A percentile compares a stretch with the other conserved stretches of the same genome.
phyloP scores from a whole-genome alignment of 2,329 filamentous ascomycete genomes.

The Aplosporella prunicola region DNA sequence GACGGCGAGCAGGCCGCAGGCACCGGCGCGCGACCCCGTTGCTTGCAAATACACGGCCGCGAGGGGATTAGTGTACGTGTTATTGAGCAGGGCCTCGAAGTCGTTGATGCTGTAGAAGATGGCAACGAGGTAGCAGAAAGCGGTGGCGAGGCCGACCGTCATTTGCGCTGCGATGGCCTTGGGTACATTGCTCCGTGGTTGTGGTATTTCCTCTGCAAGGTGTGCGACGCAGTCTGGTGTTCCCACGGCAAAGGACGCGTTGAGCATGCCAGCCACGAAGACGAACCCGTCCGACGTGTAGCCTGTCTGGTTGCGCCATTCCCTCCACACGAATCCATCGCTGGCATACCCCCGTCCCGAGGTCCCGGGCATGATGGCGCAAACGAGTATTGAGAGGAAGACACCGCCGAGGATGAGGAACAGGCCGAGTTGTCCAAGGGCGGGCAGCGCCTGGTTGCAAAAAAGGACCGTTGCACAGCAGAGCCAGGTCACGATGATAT shows the following conservation, averaged over 20 bases:
- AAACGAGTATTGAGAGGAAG: conserved; percentile 47
- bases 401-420: conserved; percentile 45
- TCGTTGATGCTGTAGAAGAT: conserved; percentile 51
- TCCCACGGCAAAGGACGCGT: conserved; percentile 60
- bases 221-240: conserved; percentile 56
- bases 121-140: conserved; percentile 28
- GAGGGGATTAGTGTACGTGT: conserved; percentile 49
- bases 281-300: conserved; percentile 48
- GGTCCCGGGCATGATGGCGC: conserved; percentile 44
- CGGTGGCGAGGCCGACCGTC: conserved; percentile 26
- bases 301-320: conserved; percentile 39
- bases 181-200: conserved; percentile 30
- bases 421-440: conserved; percentile 46
- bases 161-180: conserved; percentile 32
- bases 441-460: conserved; percentile 44
- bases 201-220: conserved; percentile 42
- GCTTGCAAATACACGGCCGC: conserved; percentile 54
- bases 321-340: conserved; percentile 35
- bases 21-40: conserved; percentile 31
- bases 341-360: conserved; percentile 35
- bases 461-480: conserved; percentile 42
- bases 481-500: conserved; percentile 39
- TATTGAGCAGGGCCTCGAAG: conserved; percentile 44
- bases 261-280: conserved; percentile 56
- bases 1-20: conserved; percentile 40